Conservation (phyloP, 805 yeast genomes). For the Myxozyma neotropica region DNA sequence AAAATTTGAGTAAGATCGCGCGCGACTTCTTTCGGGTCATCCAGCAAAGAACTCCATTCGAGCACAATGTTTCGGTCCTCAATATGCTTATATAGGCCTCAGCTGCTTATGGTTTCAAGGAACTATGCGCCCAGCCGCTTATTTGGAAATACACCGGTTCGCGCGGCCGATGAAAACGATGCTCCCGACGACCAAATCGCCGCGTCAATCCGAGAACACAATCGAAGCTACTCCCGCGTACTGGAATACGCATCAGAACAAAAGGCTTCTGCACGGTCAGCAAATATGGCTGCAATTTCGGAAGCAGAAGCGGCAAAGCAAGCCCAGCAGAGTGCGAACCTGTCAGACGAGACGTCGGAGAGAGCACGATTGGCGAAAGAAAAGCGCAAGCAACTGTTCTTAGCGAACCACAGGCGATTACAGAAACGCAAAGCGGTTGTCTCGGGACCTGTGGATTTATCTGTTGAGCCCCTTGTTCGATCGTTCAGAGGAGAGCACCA, state of each 20-base stretch:
- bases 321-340: too few relatives aligned
- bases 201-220: background rate
- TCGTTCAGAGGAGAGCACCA: conserved; percentile 22
- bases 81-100: too few relatives aligned
- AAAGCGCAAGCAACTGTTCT: background rate
- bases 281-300: too few relatives aligned
- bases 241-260: background rate
- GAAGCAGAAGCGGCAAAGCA: background rate
- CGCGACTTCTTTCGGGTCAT: too few relatives aligned
- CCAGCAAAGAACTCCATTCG: too few relatives aligned
- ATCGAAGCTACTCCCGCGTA: background rate
- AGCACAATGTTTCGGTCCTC: too few relatives aligned
- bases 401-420: background rate
- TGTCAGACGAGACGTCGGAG: too few relatives aligned
- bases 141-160: background rate
- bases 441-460: conserved; percentile 11
- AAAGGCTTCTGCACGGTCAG: too few relatives aligned
- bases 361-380: background rate
- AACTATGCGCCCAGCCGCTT: too few relatives aligned
- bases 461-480: conserved; percentile 17
- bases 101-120: too few relatives aligned
- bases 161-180: background rate
- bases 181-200: conserved; percentile 1
- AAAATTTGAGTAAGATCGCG: too few relatives aligned
- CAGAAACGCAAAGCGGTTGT: background rate